A percentile compares a stretch with the other conserved stretches of the same genome.
Evolutionary conservation across 1,284 basidiomycete genomes (phyloP).

Genomic region (Malassezia slooffiae): DNA sequence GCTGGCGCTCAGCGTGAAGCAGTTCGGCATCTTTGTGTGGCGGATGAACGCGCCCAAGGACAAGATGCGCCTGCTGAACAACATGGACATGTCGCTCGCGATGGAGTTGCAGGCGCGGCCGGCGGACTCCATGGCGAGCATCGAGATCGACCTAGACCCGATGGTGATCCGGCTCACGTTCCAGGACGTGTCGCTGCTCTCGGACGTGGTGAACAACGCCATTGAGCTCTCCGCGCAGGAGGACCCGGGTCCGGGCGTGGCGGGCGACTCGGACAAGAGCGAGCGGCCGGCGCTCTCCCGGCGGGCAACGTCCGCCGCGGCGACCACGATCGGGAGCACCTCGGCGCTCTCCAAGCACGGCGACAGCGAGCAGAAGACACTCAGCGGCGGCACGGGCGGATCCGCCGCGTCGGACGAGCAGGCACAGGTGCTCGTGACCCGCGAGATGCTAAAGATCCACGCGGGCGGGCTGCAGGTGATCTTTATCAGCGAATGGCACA

Average conservation of each 20-base stretch:
- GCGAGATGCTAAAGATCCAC: slow-evolving; percentile 35
- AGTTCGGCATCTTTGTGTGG: slow-evolving; percentile 85
- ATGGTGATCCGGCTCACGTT: slow-evolving; percentile 86
- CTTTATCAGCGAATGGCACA: slow-evolving; percentile 86
- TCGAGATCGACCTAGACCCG: slow-evolving; percentile 67
- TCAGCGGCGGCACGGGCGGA: neutral
- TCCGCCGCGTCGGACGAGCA: slow-evolving; percentile 7
- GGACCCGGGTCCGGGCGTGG: too few relatives aligned
- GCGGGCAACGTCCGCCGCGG: neutral
- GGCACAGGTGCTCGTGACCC: slow-evolving; percentile 39
- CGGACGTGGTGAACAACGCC: slow-evolving; percentile 77
- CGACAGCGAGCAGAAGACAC: neutral
- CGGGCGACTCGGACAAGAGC: neutral
- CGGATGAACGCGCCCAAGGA: slow-evolving; percentile 73
- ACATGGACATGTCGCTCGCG: slow-evolving; percentile 76
- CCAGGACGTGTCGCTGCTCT: slow-evolving; percentile 81
- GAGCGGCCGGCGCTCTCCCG: too few relatives aligned
- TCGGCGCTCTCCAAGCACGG: too few relatives aligned
- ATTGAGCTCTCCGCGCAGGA: slow-evolving; percentile 56
- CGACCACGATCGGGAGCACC: neutral
- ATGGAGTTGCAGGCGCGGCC: slow-evolving; percentile 69
- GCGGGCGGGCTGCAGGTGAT: slow-evolving; percentile 71
- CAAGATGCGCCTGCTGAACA: slow-evolving; percentile 81
- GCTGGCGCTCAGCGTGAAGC: slow-evolving; percentile 67
- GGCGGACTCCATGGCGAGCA: slow-evolving; percentile 65